Conservation (phyloP, 345 rosid genomes). For the Punica granatum region DNA sequence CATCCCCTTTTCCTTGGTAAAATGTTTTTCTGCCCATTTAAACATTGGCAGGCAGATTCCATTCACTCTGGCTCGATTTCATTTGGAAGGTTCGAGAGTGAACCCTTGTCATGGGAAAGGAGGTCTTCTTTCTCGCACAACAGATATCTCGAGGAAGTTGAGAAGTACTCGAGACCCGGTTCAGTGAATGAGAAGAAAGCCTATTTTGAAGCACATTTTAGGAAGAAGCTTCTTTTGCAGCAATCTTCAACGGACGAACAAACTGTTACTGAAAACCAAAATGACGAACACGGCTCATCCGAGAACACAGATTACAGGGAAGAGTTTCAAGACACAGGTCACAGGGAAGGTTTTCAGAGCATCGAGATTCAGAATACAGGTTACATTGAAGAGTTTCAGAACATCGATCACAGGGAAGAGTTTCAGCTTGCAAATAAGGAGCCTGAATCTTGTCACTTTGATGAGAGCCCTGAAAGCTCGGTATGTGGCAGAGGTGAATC, state of each 20-base stretch:
- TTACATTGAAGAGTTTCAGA: slow-evolving; percentile 14
- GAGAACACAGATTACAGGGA: slow-evolving; percentile 16
- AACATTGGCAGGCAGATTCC: slow-evolving; percentile 44
- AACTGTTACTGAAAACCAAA: slow-evolving; percentile 24
- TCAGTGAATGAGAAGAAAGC: slow-evolving; percentile 79
- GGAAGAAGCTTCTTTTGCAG: slow-evolving; percentile 50
- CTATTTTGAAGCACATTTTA: slow-evolving; percentile 83
- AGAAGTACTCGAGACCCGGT: slow-evolving; percentile 77
- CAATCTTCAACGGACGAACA: slow-evolving; percentile 42
- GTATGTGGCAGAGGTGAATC: slow-evolving; percentile 26
- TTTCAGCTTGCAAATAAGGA: slow-evolving; percentile 17
- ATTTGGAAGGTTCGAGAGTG: slow-evolving; percentile 86
- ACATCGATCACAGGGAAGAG: slow-evolving; percentile 14
- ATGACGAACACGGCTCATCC: slow-evolving; percentile 20
- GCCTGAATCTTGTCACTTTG: slow-evolving; percentile 27
- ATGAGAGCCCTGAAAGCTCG: slow-evolving; percentile 41
- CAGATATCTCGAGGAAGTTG: slow-evolving; percentile 88
- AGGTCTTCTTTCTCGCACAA: slow-evolving; percentile 86
- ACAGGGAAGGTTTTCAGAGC: slow-evolving; percentile 14
- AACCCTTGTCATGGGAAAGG: slow-evolving; percentile 73
- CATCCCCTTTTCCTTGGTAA: not conserved
- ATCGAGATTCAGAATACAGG: slow-evolving; percentile 2
- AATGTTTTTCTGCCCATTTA: slow-evolving; percentile 4
- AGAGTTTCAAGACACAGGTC: slow-evolving; percentile 18
- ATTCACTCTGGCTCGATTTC: slow-evolving; percentile 81